A percentile compares a stretch with the other conserved stretches of the same genome.
Conservation (phyloP, 2,329 filamentous ascomycete species). For the Camillea tinctor region DNA sequence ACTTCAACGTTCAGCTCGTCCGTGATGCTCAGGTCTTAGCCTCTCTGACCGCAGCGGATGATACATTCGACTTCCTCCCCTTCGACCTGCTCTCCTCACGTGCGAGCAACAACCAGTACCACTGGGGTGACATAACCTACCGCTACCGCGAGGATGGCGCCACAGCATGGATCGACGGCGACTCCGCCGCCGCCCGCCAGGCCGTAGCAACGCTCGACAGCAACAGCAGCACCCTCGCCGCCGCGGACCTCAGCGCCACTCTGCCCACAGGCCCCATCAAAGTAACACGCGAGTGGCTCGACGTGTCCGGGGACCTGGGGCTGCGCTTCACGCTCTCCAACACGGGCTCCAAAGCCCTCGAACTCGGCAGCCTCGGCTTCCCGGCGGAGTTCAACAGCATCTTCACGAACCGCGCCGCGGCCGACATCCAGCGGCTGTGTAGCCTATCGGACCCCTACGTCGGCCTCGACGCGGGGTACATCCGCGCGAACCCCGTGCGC, state of each 20-base stretch:
- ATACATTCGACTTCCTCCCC: slow-evolving; percentile 54
- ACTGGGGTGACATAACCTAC: slow-evolving; percentile 57
- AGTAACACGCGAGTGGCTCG: slow-evolving; percentile 52
- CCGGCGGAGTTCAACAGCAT: slow-evolving; percentile 63
- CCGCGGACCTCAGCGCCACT: slow-evolving; percentile 41
- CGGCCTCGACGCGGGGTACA: slow-evolving; percentile 57
- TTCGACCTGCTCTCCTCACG: slow-evolving; percentile 48
- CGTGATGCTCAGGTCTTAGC: slow-evolving; percentile 47
- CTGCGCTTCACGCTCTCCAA: slow-evolving; percentile 53
- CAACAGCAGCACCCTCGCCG: slow-evolving; percentile 32
- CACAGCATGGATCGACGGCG: slow-evolving; percentile 43
- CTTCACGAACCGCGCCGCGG: slow-evolving; percentile 50
- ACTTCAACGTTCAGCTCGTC: slow-evolving; percentile 43
- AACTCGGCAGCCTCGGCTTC: slow-evolving; percentile 57
- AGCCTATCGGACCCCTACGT: slow-evolving; percentile 59
- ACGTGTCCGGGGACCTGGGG: slow-evolving; percentile 47
- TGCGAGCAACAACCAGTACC: slow-evolving; percentile 53
- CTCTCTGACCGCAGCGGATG: slow-evolving; percentile 42
- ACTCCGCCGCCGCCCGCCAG: slow-evolving; percentile 44
- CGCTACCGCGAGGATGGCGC: slow-evolving; percentile 46
- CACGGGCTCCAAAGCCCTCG: slow-evolving; percentile 37
- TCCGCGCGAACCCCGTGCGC: slow-evolving; percentile 51
- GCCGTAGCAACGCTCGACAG: slow-evolving; percentile 33
- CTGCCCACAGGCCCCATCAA: slow-evolving; percentile 40
- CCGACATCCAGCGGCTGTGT: slow-evolving; percentile 49